phyloP scores from a whole-genome alignment of 1,284 basidiomycete species.

The Peniophora sp. region DNA sequence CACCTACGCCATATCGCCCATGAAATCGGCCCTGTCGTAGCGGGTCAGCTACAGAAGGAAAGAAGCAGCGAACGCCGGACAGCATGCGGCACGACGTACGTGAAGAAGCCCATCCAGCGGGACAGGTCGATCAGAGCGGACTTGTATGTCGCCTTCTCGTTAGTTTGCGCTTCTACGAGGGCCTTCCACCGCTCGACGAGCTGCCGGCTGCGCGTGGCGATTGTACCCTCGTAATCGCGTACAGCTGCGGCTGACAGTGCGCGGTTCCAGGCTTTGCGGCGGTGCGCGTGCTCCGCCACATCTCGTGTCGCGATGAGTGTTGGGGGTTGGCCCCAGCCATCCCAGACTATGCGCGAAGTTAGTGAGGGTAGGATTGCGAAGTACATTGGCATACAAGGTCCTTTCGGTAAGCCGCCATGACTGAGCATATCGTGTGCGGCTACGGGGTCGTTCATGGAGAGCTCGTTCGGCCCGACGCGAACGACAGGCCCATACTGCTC shows the following conservation, averaged over 20 bases:
- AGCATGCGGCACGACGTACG: conserved; percentile 30
- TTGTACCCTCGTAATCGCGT: conserved; percentile 40
- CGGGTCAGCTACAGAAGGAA: conserved; percentile 6
- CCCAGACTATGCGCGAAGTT: neutral
- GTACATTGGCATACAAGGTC: conserved; percentile 10
- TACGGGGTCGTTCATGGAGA: conserved; percentile 15
- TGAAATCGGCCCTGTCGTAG: conserved; percentile 45
- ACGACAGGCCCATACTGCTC: conserved; percentile 34
- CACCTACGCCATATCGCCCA: conserved; percentile 55
- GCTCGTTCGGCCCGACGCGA: conserved; percentile 28
- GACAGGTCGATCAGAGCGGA: conserved; percentile 29
- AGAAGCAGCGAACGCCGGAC: conserved; percentile 2
- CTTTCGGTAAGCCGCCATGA: conserved; percentile 15
- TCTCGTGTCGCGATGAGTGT: conserved; percentile 24
- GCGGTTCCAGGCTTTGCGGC: conserved; percentile 45
- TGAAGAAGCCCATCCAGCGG: conserved; percentile 41
- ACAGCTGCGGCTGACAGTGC: conserved; percentile 41
- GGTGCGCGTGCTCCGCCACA: conserved; percentile 31
- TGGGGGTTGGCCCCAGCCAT: conserved; percentile 1
- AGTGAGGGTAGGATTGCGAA: neutral
- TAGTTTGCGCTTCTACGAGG: neutral
- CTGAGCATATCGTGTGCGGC: conserved; percentile 13
- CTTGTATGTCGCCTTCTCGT: conserved; percentile 10
- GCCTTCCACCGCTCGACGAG: conserved; percentile 29
- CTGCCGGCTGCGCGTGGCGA: conserved; percentile 29